Percentiles rank a stretch among this genome's conserved stretches.
Evolutionary conservation across 2,329 filamentous ascomycete species (phyloP).

Genomic region (Monilinia laxa): DNA sequence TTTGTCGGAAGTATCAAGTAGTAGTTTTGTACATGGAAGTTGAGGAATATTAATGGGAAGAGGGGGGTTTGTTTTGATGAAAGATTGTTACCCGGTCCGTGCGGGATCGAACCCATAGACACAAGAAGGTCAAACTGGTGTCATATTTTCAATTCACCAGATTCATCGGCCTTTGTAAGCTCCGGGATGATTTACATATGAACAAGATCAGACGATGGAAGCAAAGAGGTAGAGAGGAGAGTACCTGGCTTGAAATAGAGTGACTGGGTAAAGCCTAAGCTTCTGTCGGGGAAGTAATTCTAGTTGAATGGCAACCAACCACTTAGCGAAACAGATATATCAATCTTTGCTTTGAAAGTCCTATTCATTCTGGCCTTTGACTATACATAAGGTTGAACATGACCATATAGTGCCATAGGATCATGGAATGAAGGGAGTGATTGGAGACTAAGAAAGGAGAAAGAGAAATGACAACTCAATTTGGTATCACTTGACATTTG

Average conservation of each 20-base stretch:
- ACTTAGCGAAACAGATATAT: neutral
- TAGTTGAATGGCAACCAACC: neutral
- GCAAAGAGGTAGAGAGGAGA: neutral
- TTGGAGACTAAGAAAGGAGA: no score
- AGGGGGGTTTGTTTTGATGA: neutral
- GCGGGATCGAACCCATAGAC: neutral
- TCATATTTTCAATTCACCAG: slow-evolving; percentile 3
- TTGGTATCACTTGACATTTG: slow-evolving; percentile 4
- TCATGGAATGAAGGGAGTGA: neutral
- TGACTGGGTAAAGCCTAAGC: neutral
- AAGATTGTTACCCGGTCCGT: neutral
- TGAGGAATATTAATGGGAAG: neutral
- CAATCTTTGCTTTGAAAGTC: neutral
- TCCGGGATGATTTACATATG: neutral
- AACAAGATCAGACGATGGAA: no score
- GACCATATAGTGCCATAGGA: neutral
- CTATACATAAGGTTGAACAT: neutral
- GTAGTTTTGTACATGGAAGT: neutral
- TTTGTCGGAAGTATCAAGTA: neutral
- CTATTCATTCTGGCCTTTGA: neutral
- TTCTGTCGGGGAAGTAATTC: neutral
- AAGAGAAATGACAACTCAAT: neutral
- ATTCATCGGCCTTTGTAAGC: neutral
- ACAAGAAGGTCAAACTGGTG: neutral
- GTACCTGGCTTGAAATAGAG: neutral